Base-by-base conservation (phyloP, 2,329 filamentous ascomycete genomes). In the Aspergillus brasiliensis region DNA sequence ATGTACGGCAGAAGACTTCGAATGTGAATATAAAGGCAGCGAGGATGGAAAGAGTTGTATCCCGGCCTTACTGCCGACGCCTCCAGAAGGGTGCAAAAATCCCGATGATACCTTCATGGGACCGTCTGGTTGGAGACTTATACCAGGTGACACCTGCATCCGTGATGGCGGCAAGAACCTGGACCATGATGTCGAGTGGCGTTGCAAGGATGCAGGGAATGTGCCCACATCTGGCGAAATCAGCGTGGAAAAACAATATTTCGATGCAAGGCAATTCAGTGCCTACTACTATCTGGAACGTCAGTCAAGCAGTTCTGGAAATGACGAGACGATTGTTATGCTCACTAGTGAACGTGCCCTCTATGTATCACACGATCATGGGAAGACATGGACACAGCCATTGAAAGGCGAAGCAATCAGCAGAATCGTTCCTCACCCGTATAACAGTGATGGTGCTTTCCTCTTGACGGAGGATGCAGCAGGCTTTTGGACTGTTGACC, bases 81-180 rank as follows among this genome's bases (percentile, higher is more conserved):
- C 87, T 2, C 92, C 93, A 0, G 84, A 90, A 49, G 91, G 86
- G 7, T 99, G 95, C 76, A 86, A 90, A 71, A 84, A 87, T 44
- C 81, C 84, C 3, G 85, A 88, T 8, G 89, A 89, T 60, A 92
- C 82, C 2, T 99, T 92, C 77, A 88, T 84, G 76, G 95, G 92
- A 11, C 90, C 90, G 3, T 97, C 93, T 28, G 95, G 95, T 25
- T 99, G 92, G 86, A 88, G 94, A 60, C 83, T 94, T 67, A 98
- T 99, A 61, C 94, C 95, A 0, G 91, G 91, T 25, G 89, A 94
- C 73, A 84, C 84, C 23, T 94, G 91, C 76, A 84, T 86, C 66
- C 80, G 85, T 49, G 73, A 79, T 11, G 83, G 80, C 13, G 89
- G 86, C 40, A 77, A 81, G 51, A 84, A 91, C 65, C 88, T 91